Evolutionary conservation across 2,329 filamentous ascomycete species (phyloP), one percentile per base, ranked within the genome.

Genomic region (Cordyceps farinosa): DNA sequence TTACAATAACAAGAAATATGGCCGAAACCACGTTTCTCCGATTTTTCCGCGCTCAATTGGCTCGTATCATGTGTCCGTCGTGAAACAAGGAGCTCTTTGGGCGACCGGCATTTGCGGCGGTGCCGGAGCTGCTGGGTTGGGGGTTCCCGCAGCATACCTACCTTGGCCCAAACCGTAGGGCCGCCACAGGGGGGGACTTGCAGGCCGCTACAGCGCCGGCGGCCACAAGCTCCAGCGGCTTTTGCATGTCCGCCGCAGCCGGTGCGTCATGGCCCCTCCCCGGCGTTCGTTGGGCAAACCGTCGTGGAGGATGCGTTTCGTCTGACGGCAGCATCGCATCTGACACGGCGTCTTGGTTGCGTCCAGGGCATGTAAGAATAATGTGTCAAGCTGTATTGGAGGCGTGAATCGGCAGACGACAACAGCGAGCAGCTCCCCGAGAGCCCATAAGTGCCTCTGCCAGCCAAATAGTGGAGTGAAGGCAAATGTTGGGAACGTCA

Each of bases 41-140:
- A 8, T 13, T 50, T 50, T 40, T 9, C 22, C 1, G 34, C 9
- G 22, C 27, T 22, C 36, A 42, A 51, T 59, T 47, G 11, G 17
- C 40, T 36, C 58, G 48, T 53, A 53, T 36, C 58, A 29, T 59
- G 56, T 22, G n/a, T 42, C 6, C 17, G 30, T 53, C 10, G 48
- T 53, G 58, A 61, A 53, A 47, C 50, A 27, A 44, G 50, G 58
- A 61, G 58, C 58, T 51, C 44, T 36, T 38, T 30, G 29, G 22
- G 13, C 10, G 47, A 22, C 29, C n/a, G 53, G 17, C 53, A 34
- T 44, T 27, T 58, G 55, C 42, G 48, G 40, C 38, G 22, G 30
- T 29, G 34, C 52, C 60, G 60, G 60, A 62, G 52, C 36, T 62
- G 36, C 52, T 56, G 52, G 60, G 52, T 62, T 56, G 44, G 52